Evolutionary conservation across 192 early-diverging fungal genomes (phyloP), one percentile per base, ranked within the genome.

Genomic region (Jimgerdemannia lactiflua): DNA sequence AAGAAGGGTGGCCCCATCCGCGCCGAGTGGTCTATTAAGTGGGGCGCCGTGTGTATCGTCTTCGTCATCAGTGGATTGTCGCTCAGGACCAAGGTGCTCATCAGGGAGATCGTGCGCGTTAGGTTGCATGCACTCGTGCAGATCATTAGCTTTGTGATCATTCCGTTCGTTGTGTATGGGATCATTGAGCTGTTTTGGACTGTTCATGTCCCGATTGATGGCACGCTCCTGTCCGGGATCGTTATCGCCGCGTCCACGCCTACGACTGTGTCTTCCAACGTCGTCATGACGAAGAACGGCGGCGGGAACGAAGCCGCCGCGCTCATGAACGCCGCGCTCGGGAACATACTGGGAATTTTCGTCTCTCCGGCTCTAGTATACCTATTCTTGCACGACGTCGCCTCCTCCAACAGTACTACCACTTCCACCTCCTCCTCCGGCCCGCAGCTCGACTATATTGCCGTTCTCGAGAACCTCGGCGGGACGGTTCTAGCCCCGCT

Each of bases 231-330:
- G 67, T 83, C 85, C 18, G 92, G 92, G 74, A 76, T 93, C 63
- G 83, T 92, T 11, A 88, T 93, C 71, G 85, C 88, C 63, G 87
- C 86, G 11, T 80, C 85, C 7, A 91, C 87, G 4, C 92, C 92
- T 0, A 93, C 92, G 1, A 93, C 92, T 4, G 89, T 93, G 65
- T 91, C 91, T 3, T 93, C 92, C 17, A 93, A 93, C 76, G 90
- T 91, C 6, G 85, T 93, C 71, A 93, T 93, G 92, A 93, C 92
- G 18, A 87, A 88, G 72, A 87, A 89, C 65, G 89, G 91, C 42
- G 66, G 75, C 20, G 92, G 92, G 20, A 91, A 87, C 71, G 92
- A 92, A 70, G 86, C 91, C 44, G 77, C 84, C 67, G 87, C 92
- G 40, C 69, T 92, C 39, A 88, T 89, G 74, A 91, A 91, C 79